phyloP scores from a whole-genome alignment of 192 early-diverging fungal genomes.

The Linnemannia hyalina region DNA sequence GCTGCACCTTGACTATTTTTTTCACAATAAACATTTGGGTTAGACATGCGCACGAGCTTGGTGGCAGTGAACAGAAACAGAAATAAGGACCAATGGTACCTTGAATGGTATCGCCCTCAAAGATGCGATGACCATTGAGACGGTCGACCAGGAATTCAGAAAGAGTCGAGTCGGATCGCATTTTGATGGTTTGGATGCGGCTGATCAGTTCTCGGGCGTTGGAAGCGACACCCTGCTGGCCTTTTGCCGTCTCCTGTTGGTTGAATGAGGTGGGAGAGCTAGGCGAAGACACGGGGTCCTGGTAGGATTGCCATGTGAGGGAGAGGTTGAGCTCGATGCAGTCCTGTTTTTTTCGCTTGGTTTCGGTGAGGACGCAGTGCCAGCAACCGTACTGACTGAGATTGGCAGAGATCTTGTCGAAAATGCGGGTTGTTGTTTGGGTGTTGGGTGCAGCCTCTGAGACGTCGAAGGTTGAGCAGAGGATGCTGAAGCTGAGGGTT shows the following conservation, averaged over 20 bases:
- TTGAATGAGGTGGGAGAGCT: conserved; percentile 12
- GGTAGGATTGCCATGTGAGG: conserved; percentile 12
- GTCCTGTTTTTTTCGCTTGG: background rate
- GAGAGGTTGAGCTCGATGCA: conserved; percentile 21
- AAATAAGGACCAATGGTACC: conserved; percentile 13
- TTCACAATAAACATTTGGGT: background rate
- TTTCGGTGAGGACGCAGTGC: conserved; percentile 39
- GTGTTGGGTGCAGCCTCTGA: background rate
- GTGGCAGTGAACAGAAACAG: background rate
- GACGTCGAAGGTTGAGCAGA: conserved; percentile 7
- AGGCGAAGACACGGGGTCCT: background rate
- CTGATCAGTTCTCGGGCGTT: conserved; percentile 17
- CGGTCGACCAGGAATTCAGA: conserved; percentile 21
- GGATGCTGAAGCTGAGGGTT: conserved; percentile 30
- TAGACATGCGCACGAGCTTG: no score
- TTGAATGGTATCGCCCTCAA: conserved; percentile 18
- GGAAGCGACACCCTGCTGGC: background rate
- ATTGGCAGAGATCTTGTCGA: conserved; percentile 11
- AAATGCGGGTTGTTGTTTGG: conserved; percentile 4
- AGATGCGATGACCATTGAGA: conserved; percentile 21
- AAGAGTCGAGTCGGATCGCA: conserved; percentile 42
- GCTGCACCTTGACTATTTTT: conserved; percentile 25
- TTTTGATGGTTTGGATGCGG: conserved; percentile 26
- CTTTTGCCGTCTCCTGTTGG: no score
- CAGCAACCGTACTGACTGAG: conserved; percentile 26